Evolutionary conservation across 352 stramenopile species (phyloP), one percentile per base, ranked within the genome.

Genomic region (Elongisporangium prolatum): DNA sequence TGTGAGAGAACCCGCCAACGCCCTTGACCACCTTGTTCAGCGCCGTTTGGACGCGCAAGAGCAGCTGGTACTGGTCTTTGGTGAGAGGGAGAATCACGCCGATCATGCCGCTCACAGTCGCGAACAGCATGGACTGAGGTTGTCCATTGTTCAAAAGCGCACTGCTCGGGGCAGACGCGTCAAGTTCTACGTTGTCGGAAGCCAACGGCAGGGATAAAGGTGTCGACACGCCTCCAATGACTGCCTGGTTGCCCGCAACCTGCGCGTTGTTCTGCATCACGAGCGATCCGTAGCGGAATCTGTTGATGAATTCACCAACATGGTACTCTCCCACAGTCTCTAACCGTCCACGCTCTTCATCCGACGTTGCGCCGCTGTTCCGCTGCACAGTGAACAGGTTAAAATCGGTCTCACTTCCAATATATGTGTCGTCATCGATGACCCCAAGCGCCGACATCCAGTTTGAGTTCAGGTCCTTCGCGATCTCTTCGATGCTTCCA

Each of bases 301-400:
- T 95, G 65, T 98, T 99, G 18, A 97, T 87, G 64, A 98, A 98
- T 63, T 99, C 95, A 13, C 95, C 96, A 4, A 98, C 44, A 66
- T 99, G 93, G 58, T 95, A 98, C 67, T 98, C 91, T 21, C 95
- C 96, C 10, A 95, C 74, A 0, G 88, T 98, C 58, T 98, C 93
- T 4, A 99, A 67, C 13, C 95, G 89, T 0, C 88, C 85, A 17
- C 93, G 81, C 47, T 98, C 91, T 80, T 98, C 94, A 68, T 98
- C 93, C 3, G 88, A 97, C 3, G 84, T 75, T 7, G 93, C 91
- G 37, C 93, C 88, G 24, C 80, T 95, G 72, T 98, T 98, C 24
- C 95, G 82, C 50, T 95, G 84, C 11, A 98, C 77, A 5, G 93
- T 89, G 73, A 98, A 98, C 38, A 99, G 65, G 68, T 98, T 98